Conservation (phyloP, 805 yeast genomes). For the Kazachstania martiniae region DNA sequence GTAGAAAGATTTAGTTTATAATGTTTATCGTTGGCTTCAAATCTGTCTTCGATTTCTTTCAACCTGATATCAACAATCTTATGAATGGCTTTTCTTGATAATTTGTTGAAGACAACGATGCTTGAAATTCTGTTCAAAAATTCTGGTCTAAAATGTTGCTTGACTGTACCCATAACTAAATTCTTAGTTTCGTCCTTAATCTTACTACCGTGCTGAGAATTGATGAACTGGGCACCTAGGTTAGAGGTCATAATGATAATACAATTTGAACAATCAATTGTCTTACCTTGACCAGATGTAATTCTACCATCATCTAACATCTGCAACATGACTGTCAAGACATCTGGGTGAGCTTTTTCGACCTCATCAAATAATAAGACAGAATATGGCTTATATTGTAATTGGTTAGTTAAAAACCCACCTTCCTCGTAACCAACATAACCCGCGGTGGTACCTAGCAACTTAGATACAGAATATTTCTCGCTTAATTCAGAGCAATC, state of each 20-base stretch:
- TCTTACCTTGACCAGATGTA: slow-evolving; percentile 88
- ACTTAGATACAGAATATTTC: slow-evolving; percentile 89
- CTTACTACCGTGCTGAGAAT: slow-evolving; percentile 51
- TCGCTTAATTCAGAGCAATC: slow-evolving; percentile 96
- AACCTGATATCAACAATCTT: slow-evolving; percentile 84
- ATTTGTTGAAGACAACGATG: slow-evolving; percentile 84
- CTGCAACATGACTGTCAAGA: slow-evolving; percentile 81
- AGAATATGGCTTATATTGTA: slow-evolving; percentile 85
- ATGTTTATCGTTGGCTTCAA: slow-evolving; percentile 72
- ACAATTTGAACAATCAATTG: slow-evolving; percentile 84
- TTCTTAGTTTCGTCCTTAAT: slow-evolving; percentile 61
- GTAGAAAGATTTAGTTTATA: slow-evolving; percentile 63
- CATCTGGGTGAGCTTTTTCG: slow-evolving; percentile 98
- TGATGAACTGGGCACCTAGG: slow-evolving; percentile 87
- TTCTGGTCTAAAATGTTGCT: slow-evolving; percentile 91
- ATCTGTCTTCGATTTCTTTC: slow-evolving; percentile 74
- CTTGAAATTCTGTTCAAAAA: slow-evolving; percentile 92
- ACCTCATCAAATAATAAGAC: slow-evolving; percentile 96
- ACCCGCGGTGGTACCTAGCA: slow-evolving; percentile 96
- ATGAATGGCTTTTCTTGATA: slow-evolving; percentile 82
- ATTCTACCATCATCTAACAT: slow-evolving; percentile 94
- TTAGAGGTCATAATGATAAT: slow-evolving; percentile 95
- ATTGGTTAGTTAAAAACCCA: slow-evolving; percentile 87
- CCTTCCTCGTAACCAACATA: slow-evolving; percentile 96
- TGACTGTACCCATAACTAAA: slow-evolving; percentile 73